These are phyloP conservation scores for Manihot esculenta DNA, from an alignment of 441 rosid genomes.

Conservation along the genomic window DNA sequence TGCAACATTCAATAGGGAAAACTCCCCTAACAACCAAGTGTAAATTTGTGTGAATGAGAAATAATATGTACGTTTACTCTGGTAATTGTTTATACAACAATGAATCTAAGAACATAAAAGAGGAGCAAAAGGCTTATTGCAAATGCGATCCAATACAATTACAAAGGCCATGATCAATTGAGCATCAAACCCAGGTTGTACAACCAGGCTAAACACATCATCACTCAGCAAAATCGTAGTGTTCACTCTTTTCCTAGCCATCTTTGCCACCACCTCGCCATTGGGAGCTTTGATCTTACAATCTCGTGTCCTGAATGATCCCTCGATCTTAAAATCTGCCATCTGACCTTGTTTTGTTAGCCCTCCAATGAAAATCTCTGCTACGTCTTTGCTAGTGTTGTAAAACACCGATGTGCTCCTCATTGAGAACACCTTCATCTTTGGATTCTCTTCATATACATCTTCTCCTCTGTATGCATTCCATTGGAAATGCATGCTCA, in stretches of 20 bases:
- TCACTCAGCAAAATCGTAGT: constrained; percentile 37
- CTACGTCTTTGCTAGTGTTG: constrained; percentile 24
- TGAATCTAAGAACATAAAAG: constrained; percentile 34
- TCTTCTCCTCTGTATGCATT: constrained; percentile 43
- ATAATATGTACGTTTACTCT: neutral
- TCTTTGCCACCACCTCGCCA: constrained; percentile 37
- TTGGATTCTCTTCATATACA: constrained; percentile 8
- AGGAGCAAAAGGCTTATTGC: constrained; percentile 33
- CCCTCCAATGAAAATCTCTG: constrained; percentile 37
- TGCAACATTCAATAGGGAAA: too few relatives aligned
- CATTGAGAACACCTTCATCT: constrained; percentile 41
- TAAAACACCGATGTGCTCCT: constrained; percentile 29
- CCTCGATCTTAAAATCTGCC: constrained; percentile 44
- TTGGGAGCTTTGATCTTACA: constrained; percentile 32
- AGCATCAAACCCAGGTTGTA: constrained; percentile 42
- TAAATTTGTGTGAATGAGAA: neutral
- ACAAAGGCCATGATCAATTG: constrained; percentile 48
- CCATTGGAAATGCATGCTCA: constrained; percentile 48
- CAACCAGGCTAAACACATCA: constrained; percentile 49
- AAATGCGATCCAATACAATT: constrained; percentile 48
- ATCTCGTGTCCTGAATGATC: constrained; percentile 40
- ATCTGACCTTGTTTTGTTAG: neutral
- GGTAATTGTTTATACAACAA: neutral
- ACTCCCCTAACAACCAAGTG: neutral
- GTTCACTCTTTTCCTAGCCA: constrained; percentile 44